Conservation (phyloP, 1,139 yeast species). For the Yamadazyma sp. region DNA sequence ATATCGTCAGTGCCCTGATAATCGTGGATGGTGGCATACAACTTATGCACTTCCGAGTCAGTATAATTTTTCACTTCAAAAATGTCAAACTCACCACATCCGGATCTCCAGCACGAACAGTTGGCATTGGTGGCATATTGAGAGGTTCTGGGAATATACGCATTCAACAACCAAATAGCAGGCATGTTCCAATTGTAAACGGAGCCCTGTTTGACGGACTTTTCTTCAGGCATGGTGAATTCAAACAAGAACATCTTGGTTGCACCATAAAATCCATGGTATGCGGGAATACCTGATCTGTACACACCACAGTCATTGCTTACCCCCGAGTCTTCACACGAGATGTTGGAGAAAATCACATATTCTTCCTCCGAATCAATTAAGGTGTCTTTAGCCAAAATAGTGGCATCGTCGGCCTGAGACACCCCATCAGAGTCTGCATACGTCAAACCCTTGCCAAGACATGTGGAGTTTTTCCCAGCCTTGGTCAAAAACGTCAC, state of each 20-base stretch:
- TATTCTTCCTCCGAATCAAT: constrained; percentile 73
- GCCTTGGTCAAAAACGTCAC: constrained; percentile 79
- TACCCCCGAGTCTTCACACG: constrained; percentile 54
- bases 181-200: constrained; percentile 74
- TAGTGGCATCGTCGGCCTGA: constrained; percentile 61
- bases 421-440: constrained; percentile 72
- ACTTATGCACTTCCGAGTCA: constrained; percentile 40
- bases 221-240: constrained; percentile 83
- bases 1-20: constrained; percentile 67
- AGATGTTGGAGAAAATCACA: constrained; percentile 67
- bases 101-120: constrained; percentile 93
- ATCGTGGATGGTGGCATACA: constrained; percentile 69
- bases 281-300: constrained; percentile 84
- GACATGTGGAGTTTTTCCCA: constrained; percentile 73
- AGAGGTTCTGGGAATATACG: constrained; percentile 89
- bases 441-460: constrained; percentile 86
- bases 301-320: constrained; percentile 80
- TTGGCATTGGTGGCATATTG: constrained; percentile 70
- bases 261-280: constrained; percentile 82
- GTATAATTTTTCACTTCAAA: constrained; percentile 64
- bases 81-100: constrained; percentile 95
- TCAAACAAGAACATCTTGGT: constrained; percentile 86
- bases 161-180: constrained; percentile 93
- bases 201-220: constrained; percentile 33
- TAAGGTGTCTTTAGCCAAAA: constrained; percentile 58